These are phyloP conservation scores for Ceratocystiopsis sp. DNA, from an alignment of 2,329 filamentous ascomycete genomes.

Conservation along the genomic window DNA sequence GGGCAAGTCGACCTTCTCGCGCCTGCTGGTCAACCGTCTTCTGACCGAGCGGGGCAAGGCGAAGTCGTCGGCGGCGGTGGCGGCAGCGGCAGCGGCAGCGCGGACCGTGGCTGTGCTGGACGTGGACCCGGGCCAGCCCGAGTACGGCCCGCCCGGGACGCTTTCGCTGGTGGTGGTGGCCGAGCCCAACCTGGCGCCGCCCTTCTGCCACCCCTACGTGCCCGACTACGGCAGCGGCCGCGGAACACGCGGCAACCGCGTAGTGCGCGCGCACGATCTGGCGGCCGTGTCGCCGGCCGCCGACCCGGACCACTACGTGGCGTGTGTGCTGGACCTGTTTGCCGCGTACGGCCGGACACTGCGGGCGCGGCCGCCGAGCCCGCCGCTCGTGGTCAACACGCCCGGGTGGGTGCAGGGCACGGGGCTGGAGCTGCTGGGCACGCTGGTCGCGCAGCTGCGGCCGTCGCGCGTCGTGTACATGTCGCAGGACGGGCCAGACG, in stretches of 20 bases:
- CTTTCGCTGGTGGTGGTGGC: constrained; percentile 48
- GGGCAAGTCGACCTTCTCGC: constrained; percentile 61
- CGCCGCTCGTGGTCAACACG: constrained; percentile 54
- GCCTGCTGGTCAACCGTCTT: constrained; percentile 47
- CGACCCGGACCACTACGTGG: constrained; percentile 48
- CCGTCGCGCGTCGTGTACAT: constrained; percentile 52
- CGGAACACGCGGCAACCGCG: constrained; percentile 17
- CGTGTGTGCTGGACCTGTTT: constrained; percentile 46
- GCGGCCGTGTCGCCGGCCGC: constrained; percentile 47
- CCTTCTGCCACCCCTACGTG: constrained; percentile 41
- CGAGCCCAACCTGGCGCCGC: constrained; percentile 44
- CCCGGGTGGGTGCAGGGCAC: constrained; percentile 59
- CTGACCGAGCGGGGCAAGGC: constrained; percentile 27
- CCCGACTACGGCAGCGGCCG: constrained; percentile 16
- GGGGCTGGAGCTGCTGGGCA: constrained; percentile 45
- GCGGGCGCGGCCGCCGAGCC: constrained; percentile 16
- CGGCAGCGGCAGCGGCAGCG: too few relatives aligned
- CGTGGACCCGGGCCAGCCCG: constrained; percentile 61
- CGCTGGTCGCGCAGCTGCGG: constrained; percentile 34
- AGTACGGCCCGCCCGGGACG: constrained; percentile 53
- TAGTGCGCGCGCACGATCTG: constrained; percentile 48
- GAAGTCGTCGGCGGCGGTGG: constrained; percentile 6
- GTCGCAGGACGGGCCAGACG: constrained; percentile 42
- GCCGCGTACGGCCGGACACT: constrained; percentile 33
- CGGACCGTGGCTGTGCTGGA: constrained; percentile 44